Conservation (phyloP, 2,329 filamentous ascomycete species). For the Cladosporium sp. region DNA sequence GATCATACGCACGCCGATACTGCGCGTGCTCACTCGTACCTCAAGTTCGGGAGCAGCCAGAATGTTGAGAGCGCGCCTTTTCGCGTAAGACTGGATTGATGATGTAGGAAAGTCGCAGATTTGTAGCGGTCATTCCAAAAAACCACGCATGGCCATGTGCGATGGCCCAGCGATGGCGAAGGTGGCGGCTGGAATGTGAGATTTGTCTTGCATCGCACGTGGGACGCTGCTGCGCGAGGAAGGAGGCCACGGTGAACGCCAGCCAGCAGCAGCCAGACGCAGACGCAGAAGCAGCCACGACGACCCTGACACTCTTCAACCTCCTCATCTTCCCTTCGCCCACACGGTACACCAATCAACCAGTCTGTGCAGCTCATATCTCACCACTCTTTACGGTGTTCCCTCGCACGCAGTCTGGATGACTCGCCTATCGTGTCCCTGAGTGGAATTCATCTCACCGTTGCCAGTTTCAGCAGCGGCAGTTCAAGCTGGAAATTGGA, state of each 20-base stretch:
- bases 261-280: neutral
- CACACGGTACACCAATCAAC: neutral
- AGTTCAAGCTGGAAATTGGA: constrained; percentile 8
- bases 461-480: constrained; percentile 1
- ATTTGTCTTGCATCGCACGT: constrained; percentile 16
- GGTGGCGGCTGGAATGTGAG: constrained; percentile 14
- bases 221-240: constrained; percentile 3
- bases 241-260: neutral
- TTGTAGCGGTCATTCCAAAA: neutral
- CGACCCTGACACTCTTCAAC: constrained; percentile 4
- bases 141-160: neutral
- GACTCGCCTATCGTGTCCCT: neutral
- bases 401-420: constrained; percentile 1
- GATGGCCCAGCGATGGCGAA: neutral
- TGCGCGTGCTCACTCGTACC: constrained; percentile 17
- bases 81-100: neutral
- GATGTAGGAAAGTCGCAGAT: neutral
- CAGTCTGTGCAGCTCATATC: constrained; percentile 6
- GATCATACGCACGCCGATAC: constrained; percentile 14
- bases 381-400: neutral
- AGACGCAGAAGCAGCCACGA: constrained; percentile 1
- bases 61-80: neutral
- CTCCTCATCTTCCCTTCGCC: neutral
- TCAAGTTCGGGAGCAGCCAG: neutral
- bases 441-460: constrained; percentile 2